phyloP scores from a whole-genome alignment of 139 green algal genomes.

The Tetradesmus obliquus region DNA sequence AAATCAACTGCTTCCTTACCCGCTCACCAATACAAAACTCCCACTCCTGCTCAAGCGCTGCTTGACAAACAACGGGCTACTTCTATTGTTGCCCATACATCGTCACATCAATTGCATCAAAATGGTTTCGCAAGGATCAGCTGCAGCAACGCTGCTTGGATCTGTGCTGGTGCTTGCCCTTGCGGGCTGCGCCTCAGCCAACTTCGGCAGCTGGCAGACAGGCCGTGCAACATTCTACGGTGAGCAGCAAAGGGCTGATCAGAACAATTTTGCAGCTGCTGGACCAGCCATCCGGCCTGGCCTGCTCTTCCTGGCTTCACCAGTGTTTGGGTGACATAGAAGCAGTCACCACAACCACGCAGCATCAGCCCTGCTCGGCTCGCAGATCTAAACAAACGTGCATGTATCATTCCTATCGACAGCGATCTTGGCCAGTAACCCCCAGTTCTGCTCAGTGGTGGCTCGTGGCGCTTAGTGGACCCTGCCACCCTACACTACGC shows the following conservation, averaged over 20 bases:
- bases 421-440: background rate
- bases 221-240: constrained; percentile 47
- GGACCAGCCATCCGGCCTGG: background rate
- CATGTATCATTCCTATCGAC: background rate
- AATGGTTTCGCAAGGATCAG: background rate
- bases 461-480: background rate
- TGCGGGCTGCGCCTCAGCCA: background rate
- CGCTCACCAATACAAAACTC: background rate
- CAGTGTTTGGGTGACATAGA: background rate
- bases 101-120: background rate
- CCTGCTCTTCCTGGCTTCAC: background rate
- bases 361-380: background rate
- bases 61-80: background rate
- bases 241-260: background rate
- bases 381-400: background rate
- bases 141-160: background rate
- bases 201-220: constrained; percentile 31
- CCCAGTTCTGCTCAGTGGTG: background rate
- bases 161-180: constrained; percentile 4
- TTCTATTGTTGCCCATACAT: background rate
- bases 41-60: background rate
- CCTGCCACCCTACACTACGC: background rate
- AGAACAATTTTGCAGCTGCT: background rate
- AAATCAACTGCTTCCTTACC: background rate
- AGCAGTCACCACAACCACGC: background rate